Evolutionary conservation across 345 rosid genomes (phyloP).

Genomic region (Lenwebbia sp.): DNA sequence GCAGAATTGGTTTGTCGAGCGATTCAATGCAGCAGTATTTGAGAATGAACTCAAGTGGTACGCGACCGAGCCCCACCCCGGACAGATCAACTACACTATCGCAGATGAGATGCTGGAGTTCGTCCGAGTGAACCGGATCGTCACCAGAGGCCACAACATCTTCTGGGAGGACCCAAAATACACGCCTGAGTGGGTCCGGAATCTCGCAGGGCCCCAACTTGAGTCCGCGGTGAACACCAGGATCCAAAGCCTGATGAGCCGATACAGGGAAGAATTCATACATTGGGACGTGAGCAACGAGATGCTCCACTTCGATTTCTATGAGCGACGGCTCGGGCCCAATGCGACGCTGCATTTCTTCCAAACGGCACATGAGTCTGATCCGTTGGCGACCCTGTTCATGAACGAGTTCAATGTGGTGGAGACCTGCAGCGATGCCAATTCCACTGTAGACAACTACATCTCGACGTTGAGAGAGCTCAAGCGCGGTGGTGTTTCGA

Average conservation of each 20-base stretch:
- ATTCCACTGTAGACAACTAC: slow-evolving; percentile 57
- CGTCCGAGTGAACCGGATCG: slow-evolving; percentile 39
- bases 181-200: slow-evolving; percentile 54
- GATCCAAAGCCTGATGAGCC: slow-evolving; percentile 63
- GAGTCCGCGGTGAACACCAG: slow-evolving; percentile 42
- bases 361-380: slow-evolving; percentile 41
- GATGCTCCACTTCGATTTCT: slow-evolving; percentile 82
- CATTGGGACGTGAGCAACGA: slow-evolving; percentile 92
- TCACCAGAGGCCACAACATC: slow-evolving; percentile 78
- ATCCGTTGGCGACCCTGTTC: slow-evolving; percentile 63
- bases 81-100: slow-evolving; percentile 47
- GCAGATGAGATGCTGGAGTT: slow-evolving; percentile 58
- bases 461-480: slow-evolving; percentile 49
- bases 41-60: slow-evolving; percentile 93
- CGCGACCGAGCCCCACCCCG: slow-evolving; percentile 69
- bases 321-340: slow-evolving; percentile 52
- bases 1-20: slow-evolving; percentile 68
- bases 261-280: slow-evolving; percentile 63
- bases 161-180: slow-evolving; percentile 89
- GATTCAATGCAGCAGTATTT: slow-evolving; percentile 82
- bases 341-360: slow-evolving; percentile 54
- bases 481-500: slow-evolving; percentile 25
- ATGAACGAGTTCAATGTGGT: slow-evolving; percentile 78
- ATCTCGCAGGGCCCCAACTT: slow-evolving; percentile 30
- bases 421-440: slow-evolving; percentile 65